Evolutionary conservation across 2,329 filamentous ascomycete species (phyloP).

Genomic region (Samsoniella hepiali): DNA sequence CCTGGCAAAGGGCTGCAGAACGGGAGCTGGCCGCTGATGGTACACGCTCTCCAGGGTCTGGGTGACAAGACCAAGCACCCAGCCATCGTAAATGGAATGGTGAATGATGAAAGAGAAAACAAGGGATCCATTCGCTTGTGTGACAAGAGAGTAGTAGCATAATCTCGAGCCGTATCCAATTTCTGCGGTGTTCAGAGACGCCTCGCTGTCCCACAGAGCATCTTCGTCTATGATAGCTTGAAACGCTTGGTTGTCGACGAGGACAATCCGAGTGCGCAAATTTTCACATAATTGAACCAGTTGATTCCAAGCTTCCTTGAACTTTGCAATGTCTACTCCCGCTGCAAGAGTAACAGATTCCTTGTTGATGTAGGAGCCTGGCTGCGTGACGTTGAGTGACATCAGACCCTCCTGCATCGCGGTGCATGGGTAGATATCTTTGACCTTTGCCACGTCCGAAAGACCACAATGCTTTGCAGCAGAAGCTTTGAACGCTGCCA

Average conservation of each 20-base stretch:
- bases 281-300: slow-evolving; percentile 20
- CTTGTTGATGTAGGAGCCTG: slow-evolving; percentile 23
- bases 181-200: background rate
- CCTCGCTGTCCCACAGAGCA: background rate
- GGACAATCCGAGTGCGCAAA: slow-evolving; percentile 25
- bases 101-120: background rate
- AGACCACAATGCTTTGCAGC: slow-evolving; percentile 18
- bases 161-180: background rate
- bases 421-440: slow-evolving; percentile 34
- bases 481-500: slow-evolving; percentile 10
- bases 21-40: background rate
- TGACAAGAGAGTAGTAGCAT: background rate
- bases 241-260: slow-evolving; percentile 15
- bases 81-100: slow-evolving; percentile 3
- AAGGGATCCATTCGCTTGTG: background rate
- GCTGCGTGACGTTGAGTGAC: slow-evolving; percentile 31
- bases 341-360: slow-evolving; percentile 18
- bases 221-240: slow-evolving; percentile 22
- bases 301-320: slow-evolving; percentile 23
- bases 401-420: slow-evolving; percentile 36
- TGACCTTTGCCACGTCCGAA: slow-evolving; percentile 26
- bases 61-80: background rate
- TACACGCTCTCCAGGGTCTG: background rate
- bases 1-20: background rate
- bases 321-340: slow-evolving; percentile 17